phyloP scores from a whole-genome alignment of 805 yeast species.

The Tetrapisispora arboricola region DNA sequence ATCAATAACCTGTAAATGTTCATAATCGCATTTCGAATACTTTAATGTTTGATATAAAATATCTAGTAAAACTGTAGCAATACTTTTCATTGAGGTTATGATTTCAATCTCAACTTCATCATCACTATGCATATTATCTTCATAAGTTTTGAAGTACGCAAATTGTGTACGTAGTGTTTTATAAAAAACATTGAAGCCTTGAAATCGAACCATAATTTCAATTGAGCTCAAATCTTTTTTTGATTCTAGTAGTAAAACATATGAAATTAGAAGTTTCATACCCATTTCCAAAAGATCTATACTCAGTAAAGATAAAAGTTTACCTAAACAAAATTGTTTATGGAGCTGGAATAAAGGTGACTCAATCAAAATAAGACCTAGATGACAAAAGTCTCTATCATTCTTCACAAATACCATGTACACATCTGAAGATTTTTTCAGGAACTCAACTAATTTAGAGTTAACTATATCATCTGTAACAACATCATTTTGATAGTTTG shows the following conservation, averaged over 20 bases:
- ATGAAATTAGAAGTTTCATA: slow-evolving; percentile 34
- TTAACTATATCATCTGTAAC: slow-evolving; percentile 13
- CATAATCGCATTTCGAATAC: slow-evolving; percentile 34
- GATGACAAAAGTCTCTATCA: slow-evolving; percentile 29
- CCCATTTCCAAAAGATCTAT: slow-evolving; percentile 28
- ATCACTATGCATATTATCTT: slow-evolving; percentile 7
- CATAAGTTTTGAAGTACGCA: slow-evolving; percentile 26
- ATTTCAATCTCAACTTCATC: slow-evolving; percentile 25
- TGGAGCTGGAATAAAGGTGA: slow-evolving; percentile 31
- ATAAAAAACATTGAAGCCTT: slow-evolving; percentile 41
- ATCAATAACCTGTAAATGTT: slow-evolving; percentile 35
- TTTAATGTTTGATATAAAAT: slow-evolving; percentile 47
- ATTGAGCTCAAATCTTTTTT: slow-evolving; percentile 34
- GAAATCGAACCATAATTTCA: slow-evolving; percentile 39
- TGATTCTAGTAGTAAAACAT: slow-evolving; percentile 36
- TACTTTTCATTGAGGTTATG: slow-evolving; percentile 29
- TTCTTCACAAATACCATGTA: slow-evolving; percentile 18
- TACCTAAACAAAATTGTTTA: slow-evolving; percentile 38
- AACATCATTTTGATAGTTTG: slow-evolving; percentile 5
- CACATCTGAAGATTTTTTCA: slow-evolving; percentile 21
- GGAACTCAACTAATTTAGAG: slow-evolving; percentile 21
- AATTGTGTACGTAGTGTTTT: slow-evolving; percentile 31
- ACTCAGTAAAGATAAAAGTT: slow-evolving; percentile 37
- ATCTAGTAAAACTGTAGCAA: slow-evolving; percentile 39
- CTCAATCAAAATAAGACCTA: slow-evolving; percentile 28